Evolutionary conservation across 2,329 filamentous ascomycete species (phyloP).

Genomic region (Calonectria crousiana): DNA sequence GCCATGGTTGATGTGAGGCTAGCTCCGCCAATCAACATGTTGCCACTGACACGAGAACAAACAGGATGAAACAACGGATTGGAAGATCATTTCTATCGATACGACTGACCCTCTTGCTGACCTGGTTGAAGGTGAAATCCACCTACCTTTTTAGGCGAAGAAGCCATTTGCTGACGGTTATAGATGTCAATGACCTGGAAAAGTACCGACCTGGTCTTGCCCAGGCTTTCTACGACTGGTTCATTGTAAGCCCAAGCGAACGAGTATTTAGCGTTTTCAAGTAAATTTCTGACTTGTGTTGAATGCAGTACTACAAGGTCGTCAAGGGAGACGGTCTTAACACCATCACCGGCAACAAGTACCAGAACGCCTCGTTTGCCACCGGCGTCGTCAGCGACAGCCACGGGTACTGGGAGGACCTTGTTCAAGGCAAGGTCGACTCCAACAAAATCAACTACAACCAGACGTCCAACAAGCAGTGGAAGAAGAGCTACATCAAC

Average conservation of each 20-base stretch:
- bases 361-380: slow-evolving; percentile 51
- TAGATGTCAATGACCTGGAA: slow-evolving; percentile 53
- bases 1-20: slow-evolving; percentile 52
- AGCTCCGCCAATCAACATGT: accelerated
- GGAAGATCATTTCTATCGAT: slow-evolving; percentile 56
- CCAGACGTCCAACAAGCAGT: slow-evolving; percentile 51
- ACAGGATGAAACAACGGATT: slow-evolving; percentile 52
- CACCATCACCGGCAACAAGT: slow-evolving; percentile 52
- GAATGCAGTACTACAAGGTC: slow-evolving; percentile 55
- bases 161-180: slow-evolving; percentile 17
- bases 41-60: accelerated
- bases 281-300: background rate
- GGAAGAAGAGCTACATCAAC: slow-evolving; percentile 49
- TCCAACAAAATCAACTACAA: slow-evolving; percentile 55
- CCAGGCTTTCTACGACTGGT: slow-evolving; percentile 54
- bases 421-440: slow-evolving; percentile 52
- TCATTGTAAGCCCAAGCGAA: slow-evolving; percentile 44
- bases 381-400: slow-evolving; percentile 49
- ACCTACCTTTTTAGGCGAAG: accelerated
- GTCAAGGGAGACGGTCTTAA: slow-evolving; percentile 50
- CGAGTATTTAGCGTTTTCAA: background rate
- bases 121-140: slow-evolving; percentile 48
- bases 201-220: slow-evolving; percentile 53
- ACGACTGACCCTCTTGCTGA: slow-evolving; percentile 53
- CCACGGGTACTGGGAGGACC: slow-evolving; percentile 54